These are phyloP conservation scores for Phytophthora sp. DNA, from an alignment of 352 stramenopile species.

Conservation along the genomic window DNA sequence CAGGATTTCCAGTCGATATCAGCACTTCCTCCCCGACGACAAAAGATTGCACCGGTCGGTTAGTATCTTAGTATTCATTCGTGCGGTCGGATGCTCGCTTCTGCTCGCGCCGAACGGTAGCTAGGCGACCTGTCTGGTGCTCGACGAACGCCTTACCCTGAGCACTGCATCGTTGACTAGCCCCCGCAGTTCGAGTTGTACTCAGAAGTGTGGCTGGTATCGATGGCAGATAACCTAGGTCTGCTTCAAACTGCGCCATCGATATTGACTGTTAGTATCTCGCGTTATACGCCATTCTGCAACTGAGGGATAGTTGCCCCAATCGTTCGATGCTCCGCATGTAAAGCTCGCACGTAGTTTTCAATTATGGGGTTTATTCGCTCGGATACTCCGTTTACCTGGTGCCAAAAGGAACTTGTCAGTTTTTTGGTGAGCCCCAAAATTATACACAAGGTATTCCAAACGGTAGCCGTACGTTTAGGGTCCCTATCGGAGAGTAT, in stretches of 20 bases:
- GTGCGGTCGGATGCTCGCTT: conserved; percentile 3
- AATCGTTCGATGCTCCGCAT: conserved; percentile 13
- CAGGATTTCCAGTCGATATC: conserved; percentile 17
- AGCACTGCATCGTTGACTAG: background rate
- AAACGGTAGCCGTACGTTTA: conserved; percentile 21
- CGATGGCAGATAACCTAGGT: conserved; percentile 16
- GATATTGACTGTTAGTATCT: conserved; percentile 7
- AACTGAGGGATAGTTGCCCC: background rate
- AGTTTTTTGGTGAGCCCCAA: conserved; percentile 16
- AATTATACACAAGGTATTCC: conserved; percentile 12
- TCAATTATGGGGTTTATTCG: conserved; percentile 20
- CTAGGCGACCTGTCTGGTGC: background rate
- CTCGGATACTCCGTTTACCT: conserved; percentile 18
- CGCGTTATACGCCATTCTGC: too few species aligned
- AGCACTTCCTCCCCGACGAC: conserved; percentile 9
- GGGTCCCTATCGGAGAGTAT: conserved; percentile 21
- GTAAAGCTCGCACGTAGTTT: conserved; percentile 13
- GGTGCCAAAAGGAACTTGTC: conserved; percentile 5
- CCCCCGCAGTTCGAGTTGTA: background rate
- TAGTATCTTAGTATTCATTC: conserved; percentile 11
- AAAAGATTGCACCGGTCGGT: conserved; percentile 12
- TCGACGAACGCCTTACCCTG: conserved; percentile 1
- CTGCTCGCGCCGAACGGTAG: background rate
- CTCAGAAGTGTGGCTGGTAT: background rate
- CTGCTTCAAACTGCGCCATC: conserved; percentile 25